Base-by-base conservation (phyloP, 148 eudicot species). In the Nepenthes gracilis region DNA sequence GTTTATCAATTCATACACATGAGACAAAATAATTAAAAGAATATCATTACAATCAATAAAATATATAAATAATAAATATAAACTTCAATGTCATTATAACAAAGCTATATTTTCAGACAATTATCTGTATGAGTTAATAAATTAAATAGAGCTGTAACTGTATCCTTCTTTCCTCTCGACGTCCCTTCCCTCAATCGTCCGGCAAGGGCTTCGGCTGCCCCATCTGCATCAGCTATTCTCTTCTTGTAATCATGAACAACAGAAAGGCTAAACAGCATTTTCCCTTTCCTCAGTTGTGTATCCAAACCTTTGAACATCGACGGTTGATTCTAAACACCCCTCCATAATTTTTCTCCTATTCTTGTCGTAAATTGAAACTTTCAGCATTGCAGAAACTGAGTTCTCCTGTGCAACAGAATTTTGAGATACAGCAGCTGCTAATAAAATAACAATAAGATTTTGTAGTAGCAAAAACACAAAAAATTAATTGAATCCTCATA, bases 231-330 rank as follows among this genome's bases (percentile, higher is more conserved):
- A 0, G 88, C 86, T 63, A 91, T 91, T 57, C 61, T 70, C 74
- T 75, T 88, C 68, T 91, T 91, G 58, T 84, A 83, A 32, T 78
- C 89, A 49, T 91, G 96, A 61, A 91, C 83, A 0, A 96, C 85
- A 6, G 97, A 91, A 23, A 91, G 88, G 62, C 97, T 91, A 71
- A 91, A 91, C 55, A 91, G 96, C 96, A 36, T 91, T 91, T 76
- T 91, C 97, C 70, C 87, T 67, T 1, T 96, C 86, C 57, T 91
- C 96, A 1, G 77, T 80, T 1, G 88, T 85, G 67, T 71, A 82
- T 45, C 97, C 96, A 45, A 50, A 50, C 62, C 67, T 75, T 63
- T 87, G 68, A 55, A 88, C 96, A 34, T 69, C 62, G n/a, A 85
- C 89, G 33, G 88, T 74, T 12, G 79, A 78, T 13, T 65, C 76